Evolutionary conservation across 2,329 filamentous ascomycete genomes (phyloP).

Genomic region (Microcera coccophila): DNA sequence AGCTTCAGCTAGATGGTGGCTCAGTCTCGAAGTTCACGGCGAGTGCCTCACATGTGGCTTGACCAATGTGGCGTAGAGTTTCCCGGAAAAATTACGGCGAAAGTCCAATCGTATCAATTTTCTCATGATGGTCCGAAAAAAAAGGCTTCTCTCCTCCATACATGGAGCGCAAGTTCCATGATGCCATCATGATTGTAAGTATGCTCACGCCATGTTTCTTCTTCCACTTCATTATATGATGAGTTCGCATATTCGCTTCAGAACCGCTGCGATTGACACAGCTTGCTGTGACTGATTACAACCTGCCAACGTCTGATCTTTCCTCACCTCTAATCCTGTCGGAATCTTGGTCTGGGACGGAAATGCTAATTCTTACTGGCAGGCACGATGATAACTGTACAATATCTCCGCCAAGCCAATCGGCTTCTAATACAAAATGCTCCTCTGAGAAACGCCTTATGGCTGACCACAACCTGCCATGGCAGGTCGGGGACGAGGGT

Average conservation of each 20-base stretch:
- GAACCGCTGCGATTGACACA: conserved; percentile 51
- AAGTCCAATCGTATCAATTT: conserved; percentile 18
- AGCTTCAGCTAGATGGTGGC: conserved; percentile 7
- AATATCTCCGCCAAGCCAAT: conserved; percentile 36
- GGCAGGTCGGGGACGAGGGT: conserved; percentile 12
- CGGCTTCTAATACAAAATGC: conserved; percentile 24
- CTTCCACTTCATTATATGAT: conserved; percentile 33
- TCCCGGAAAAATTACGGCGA: conserved; percentile 21
- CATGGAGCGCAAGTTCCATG: conserved; percentile 31
- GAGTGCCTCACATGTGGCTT: background rate
- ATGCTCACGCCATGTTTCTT: background rate
- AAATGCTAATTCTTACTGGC: conserved; percentile 17
- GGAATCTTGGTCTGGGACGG: conserved; percentile 7
- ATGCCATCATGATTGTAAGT: conserved; percentile 40
- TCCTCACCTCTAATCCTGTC: conserved; percentile 8
- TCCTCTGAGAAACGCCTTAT: conserved; percentile 6
- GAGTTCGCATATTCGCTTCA: conserved; percentile 43
- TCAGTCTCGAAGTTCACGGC: background rate
- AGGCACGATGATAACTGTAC: conserved; percentile 37
- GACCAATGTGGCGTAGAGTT: background rate
- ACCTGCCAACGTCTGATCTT: conserved; percentile 39
- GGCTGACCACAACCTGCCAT: conserved; percentile 7
- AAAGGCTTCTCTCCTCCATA: conserved; percentile 13
- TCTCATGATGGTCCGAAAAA: conserved; percentile 8
- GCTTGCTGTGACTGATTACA: conserved; percentile 43